These are phyloP conservation scores for Chlamydomonas eustigma DNA, from an alignment of 139 green algal genomes.

Conservation along the genomic window DNA sequence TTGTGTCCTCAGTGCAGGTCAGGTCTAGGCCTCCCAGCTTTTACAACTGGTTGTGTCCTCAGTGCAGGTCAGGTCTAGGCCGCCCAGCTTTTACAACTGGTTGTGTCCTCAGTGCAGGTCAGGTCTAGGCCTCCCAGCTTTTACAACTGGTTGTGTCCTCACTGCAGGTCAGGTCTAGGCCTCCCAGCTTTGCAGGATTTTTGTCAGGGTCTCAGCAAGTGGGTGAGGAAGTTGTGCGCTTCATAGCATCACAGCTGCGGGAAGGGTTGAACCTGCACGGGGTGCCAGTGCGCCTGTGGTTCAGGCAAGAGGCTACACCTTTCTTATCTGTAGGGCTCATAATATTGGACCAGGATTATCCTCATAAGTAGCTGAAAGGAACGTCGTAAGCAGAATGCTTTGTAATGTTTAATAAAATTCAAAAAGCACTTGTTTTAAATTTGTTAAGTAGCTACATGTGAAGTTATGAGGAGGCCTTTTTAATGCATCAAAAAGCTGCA, in stretches of 20 bases:
- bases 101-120: too few species aligned
- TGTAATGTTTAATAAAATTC: background rate
- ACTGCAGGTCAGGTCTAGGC: constrained; percentile 62
- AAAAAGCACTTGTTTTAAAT: background rate
- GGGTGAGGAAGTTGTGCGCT: constrained; percentile 24
- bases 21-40: too few species aligned
- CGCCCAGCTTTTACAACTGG: too few species aligned
- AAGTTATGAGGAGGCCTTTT: background rate
- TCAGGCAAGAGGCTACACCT: constrained; percentile 26
- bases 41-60: too few species aligned
- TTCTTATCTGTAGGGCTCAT: background rate
- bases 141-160: too few species aligned
- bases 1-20: too few species aligned
- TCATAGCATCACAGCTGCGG: constrained; percentile 44
- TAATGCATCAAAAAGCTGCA: background rate
- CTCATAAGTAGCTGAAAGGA: background rate
- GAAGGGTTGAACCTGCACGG: constrained; percentile 43
- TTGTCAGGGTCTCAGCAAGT: constrained; percentile 36
- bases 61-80: too few species aligned
- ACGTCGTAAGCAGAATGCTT: background rate
- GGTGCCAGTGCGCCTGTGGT: constrained; percentile 52
- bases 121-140: too few species aligned
- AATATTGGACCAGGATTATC: background rate
- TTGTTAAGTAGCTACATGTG: background rate
- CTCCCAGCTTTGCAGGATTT: constrained; percentile 73